Conservation (phyloP, 73 alveolate species). For the Paramecium pentaurelia region DNA sequence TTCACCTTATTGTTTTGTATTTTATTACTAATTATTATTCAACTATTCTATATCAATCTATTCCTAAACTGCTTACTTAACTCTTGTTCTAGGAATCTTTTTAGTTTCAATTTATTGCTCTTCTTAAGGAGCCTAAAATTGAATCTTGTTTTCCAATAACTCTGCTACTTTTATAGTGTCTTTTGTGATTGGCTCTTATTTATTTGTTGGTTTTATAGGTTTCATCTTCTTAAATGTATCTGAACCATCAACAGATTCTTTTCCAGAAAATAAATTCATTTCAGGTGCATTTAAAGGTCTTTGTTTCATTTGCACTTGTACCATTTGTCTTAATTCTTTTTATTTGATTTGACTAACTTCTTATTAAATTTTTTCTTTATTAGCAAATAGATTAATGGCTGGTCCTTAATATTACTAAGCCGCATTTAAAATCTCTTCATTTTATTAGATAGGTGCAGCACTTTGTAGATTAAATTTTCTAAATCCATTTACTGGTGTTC, state of each 20-base stretch:
- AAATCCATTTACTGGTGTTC: slow-evolving; percentile 44
- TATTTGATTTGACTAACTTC: background rate
- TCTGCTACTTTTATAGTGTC: background rate
- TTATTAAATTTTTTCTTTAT: background rate
- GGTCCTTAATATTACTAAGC: background rate
- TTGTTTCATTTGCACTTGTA: background rate
- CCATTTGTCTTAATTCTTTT: slow-evolving; percentile 5
- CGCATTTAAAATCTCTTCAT: background rate
- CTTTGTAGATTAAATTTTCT: slow-evolving; percentile 1
- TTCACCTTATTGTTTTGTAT: background rate
- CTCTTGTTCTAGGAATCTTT: background rate
- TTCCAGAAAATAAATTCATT: background rate
- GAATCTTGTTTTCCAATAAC: background rate
- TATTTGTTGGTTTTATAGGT: background rate
- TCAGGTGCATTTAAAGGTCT: background rate
- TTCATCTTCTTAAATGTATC: background rate
- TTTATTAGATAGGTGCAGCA: background rate
- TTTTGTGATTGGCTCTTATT: background rate
- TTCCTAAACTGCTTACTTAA: background rate
- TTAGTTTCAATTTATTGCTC: background rate
- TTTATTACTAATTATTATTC: background rate
- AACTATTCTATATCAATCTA: background rate
- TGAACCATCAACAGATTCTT: background rate
- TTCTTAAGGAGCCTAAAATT: background rate
- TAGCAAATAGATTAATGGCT: background rate